Percentiles rank a stretch among this genome's conserved stretches.
These are phyloP conservation scores for Candida sanyaensis DNA, from an alignment of 1,139 yeast species.

Conservation along the genomic window DNA sequence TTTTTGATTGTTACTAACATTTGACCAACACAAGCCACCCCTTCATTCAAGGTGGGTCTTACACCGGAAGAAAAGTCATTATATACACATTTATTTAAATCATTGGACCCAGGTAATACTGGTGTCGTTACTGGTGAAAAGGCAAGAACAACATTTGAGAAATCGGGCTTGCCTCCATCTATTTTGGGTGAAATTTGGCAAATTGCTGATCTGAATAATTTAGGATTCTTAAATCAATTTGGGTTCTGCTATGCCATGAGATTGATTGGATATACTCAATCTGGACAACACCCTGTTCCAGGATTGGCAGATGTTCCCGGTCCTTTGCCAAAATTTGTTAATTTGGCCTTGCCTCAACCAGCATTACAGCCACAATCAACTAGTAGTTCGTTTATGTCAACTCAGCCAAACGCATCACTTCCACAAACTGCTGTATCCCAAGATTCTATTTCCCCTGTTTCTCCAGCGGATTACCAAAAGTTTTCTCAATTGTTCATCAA, in stretches of 20 bases:
- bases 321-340: constrained; percentile 57
- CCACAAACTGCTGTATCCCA: constrained; percentile 34
- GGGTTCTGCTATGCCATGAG: constrained; percentile 89
- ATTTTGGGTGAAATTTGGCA: constrained; percentile 93
- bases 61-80: constrained; percentile 77
- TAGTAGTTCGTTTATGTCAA: constrained; percentile 47
- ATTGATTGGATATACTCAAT: constrained; percentile 85
- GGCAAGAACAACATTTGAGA: constrained; percentile 83
- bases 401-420: constrained; percentile 46
- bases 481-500: constrained; percentile 76
- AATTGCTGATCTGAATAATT: constrained; percentile 78
- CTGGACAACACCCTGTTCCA: constrained; percentile 59
- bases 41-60: constrained; percentile 52
- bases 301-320: constrained; percentile 57
- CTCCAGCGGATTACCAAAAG: constrained; percentile 65
- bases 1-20: constrained; percentile 8
- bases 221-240: constrained; percentile 79
- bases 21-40: constrained; percentile 9
- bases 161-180: constrained; percentile 79
- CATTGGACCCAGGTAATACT: constrained; percentile 74
- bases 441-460: constrained; percentile 59
- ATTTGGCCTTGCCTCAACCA: constrained; percentile 24
- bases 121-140: constrained; percentile 90
- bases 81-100: constrained; percentile 73
- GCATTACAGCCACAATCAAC: constrained; percentile 38